These are phyloP conservation scores for Yarrowia divulgata DNA, from an alignment of 805 yeast species.

Conservation along the genomic window DNA sequence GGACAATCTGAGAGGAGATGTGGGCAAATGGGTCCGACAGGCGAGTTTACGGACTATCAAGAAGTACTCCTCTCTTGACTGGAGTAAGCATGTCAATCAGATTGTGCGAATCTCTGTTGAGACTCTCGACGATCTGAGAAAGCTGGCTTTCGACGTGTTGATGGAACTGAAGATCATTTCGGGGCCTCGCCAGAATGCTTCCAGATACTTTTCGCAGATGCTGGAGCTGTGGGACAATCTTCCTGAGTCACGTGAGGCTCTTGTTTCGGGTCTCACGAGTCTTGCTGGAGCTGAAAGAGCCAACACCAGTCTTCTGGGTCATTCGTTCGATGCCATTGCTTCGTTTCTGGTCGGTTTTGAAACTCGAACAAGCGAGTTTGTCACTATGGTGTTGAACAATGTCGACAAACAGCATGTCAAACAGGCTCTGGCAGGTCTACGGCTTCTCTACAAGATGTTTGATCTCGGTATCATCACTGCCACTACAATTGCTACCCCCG, in stretches of 20 bases:
- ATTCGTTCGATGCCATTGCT: conserved; percentile 17
- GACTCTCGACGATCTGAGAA: conserved; percentile 18
- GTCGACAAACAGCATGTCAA: conserved; percentile 1
- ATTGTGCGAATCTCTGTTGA: conserved; percentile 27
- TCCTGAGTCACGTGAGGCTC: conserved; percentile 5
- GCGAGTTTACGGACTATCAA: conserved; percentile 55
- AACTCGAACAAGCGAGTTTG: conserved; percentile 12
- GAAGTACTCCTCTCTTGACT: conserved; percentile 46
- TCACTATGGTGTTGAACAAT: background rate
- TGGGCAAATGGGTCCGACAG: conserved; percentile 77
- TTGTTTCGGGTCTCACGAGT: conserved; percentile 12
- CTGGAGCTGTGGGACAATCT: background rate
- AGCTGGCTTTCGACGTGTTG: conserved; percentile 1
- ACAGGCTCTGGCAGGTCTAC: conserved; percentile 8
- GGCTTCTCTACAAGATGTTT: conserved; percentile 13
- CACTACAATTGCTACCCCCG: conserved; percentile 71
- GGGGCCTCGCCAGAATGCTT: background rate
- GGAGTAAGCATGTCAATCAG: conserved; percentile 36
- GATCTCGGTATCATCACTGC: conserved; percentile 42
- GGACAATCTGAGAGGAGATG: conserved; percentile 81
- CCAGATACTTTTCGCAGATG: conserved; percentile 25
- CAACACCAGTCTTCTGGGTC: conserved; percentile 2
- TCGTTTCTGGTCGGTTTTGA: conserved; percentile 4
- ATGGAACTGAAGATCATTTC: background rate
- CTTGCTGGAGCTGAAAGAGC: conserved; percentile 32